These are phyloP conservation scores for Hanseniaspora nectarophila DNA, from an alignment of 805 yeast genomes.

Conservation along the genomic window DNA sequence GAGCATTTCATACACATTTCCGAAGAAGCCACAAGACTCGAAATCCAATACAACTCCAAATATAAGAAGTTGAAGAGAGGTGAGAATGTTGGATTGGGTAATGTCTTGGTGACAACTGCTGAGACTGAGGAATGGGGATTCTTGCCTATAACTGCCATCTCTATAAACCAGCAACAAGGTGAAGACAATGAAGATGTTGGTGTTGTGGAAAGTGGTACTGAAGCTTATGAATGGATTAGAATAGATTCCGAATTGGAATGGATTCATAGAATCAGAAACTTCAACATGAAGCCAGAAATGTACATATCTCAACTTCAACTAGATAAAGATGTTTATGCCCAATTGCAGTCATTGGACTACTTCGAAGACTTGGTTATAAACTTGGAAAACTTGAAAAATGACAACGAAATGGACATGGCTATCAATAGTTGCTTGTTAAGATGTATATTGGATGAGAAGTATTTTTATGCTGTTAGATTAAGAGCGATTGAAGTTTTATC, in stretches of 20 bases:
- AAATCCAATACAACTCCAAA: conserved; percentile 89
- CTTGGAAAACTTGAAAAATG: conserved; percentile 8
- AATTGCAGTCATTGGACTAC: conserved; percentile 64
- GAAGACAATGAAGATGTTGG: conserved; percentile 22
- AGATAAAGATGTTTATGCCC: conserved; percentile 95
- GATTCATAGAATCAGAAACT: conserved; percentile 61
- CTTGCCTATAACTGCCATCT: not conserved
- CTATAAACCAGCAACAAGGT: conserved; percentile 8
- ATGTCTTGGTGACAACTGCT: conserved; percentile 25
- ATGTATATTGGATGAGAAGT: conserved; percentile 71
- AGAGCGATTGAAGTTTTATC: conserved; percentile 79
- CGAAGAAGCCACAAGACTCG: conserved; percentile 73
- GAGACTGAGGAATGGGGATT: conserved; percentile 20
- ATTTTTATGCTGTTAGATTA: conserved; percentile 76
- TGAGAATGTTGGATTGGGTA: conserved; percentile 25
- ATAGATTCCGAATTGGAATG: conserved; percentile 97
- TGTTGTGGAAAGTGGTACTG: conserved; percentile 30
- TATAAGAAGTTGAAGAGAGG: conserved; percentile 62
- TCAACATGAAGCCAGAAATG: conserved; percentile 91
- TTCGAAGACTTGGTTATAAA: conserved; percentile 40
- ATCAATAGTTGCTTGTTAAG: conserved; percentile 69
- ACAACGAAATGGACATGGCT: conserved; percentile 36
- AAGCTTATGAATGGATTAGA: conserved; percentile 94
- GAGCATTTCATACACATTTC: conserved; percentile 91
- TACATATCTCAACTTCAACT: conserved; percentile 84